Base-by-base conservation (phyloP, 2,329 filamentous ascomycete genomes). In the Epichloe bromicola region DNA sequence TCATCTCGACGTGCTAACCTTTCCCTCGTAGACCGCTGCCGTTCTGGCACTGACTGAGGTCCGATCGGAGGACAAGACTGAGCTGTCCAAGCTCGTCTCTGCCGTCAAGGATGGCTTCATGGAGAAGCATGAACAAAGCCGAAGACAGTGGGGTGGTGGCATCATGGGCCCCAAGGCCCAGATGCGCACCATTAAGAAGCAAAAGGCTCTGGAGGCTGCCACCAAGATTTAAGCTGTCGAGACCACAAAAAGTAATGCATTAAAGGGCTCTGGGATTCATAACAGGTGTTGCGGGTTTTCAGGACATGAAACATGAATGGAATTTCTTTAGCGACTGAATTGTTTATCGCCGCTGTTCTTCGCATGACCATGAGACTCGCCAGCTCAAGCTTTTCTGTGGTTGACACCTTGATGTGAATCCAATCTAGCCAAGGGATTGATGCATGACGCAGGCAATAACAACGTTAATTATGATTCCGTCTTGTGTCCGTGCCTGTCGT, bases 151-250 rank as follows among this genome's bases (percentile, higher is more conserved):
- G 93, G 93, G 94, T 78, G 93, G 93, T 82, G 94, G 94, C 74
- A 96, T 98, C 78, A 96, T 98, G 90, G 79, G 93, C 67, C 79
- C 84, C 71, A 98, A 98, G 88, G 90, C 93, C 69, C 82, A 81
- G 74, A 80, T 79, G 74, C 75, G 75, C 67, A 79, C 74, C 57
- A 73, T 75, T 73, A 96, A 95, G 86, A 88, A 88, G 80, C 81
- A 85, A 75, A 96, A 96, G 86, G 89, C 90, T 68, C 68, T 93
- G 58, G 93, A 97, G 76, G 75, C 74, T 68, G 90, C 93, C 70
- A 89, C 96, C 82, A 97, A 97, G 86, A 94, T 98, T 78, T 98
- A 94, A 71, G 59, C 60, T 61, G 61, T 61, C 59, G 62, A 67
- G 68, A 68, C 65, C 65, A 50, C 65, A 17, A 17, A 51, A 46